Base-by-base conservation (phyloP, 495 filamentous ascomycete species). In the Hypoxylon rickii region DNA sequence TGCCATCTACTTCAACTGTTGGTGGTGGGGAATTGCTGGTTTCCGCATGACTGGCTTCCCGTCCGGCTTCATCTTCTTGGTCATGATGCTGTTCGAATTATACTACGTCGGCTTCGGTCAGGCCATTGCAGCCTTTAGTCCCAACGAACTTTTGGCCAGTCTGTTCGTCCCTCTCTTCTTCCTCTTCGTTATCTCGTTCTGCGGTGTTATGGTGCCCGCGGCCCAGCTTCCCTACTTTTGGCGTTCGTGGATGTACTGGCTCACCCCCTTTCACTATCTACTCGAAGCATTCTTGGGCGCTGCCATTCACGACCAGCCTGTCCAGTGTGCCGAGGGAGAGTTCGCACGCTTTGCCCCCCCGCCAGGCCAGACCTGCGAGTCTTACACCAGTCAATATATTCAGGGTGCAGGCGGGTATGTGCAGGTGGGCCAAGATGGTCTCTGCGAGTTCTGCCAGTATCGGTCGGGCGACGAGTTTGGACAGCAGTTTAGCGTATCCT, bases 71-170 rank as follows among this genome's bases (percentile, higher is more conserved):
- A 68, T 80, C 41, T 65, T 61, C 44, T 24, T 68, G 36, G 45
- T 38, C n/a, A 68, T 89, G 4, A 80, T 88, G 67, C 66, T 88
- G 6, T 90, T 86, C 66, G 86, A 92, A 65, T 57, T 89, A 22
- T 92, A 81, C 70, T 91, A 89, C 58, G 75, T 89, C 43, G 77
- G 83, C 18, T 85, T 92, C 54, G 87, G 87, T 1, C 87, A 91
- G 69, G 83, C 85, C 55, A 89, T 94, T 39, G 89, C 89, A 0
- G 76, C 89, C 0, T 79, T 90, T 55, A 75, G 83, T 8, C 87
- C 89, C 0, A 90, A 89, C 65, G 83, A 88, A 31, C 76, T 89
- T 3, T 78, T 91, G 29, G 87, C 87, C 12, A 85, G 82, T 7
- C 64, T 92, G 1, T 77, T 89, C 3, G 83, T 88, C 8, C 86